phyloP scores from a whole-genome alignment of 2,329 filamentous ascomycete species.

The Stagonosporopsis rhizophila region DNA sequence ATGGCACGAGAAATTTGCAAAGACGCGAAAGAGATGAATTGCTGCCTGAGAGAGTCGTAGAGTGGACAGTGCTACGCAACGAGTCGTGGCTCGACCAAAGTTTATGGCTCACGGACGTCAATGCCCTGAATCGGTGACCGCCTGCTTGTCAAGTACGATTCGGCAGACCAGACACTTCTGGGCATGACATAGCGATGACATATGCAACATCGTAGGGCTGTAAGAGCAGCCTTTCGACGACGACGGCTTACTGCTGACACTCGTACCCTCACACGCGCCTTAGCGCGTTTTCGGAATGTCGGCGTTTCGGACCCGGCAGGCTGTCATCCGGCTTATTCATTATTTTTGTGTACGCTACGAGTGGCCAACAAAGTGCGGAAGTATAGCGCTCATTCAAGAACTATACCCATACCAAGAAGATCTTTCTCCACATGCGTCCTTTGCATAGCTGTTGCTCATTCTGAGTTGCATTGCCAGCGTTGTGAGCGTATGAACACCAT shows the following conservation, averaged over 20 bases:
- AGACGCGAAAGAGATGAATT: conserved; percentile 40
- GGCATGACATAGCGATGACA: neutral
- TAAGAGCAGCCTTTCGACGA: neutral
- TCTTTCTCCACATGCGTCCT: neutral
- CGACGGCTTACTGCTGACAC: neutral
- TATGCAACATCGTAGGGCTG: neutral
- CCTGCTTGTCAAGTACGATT: neutral
- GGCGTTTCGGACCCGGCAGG: neutral
- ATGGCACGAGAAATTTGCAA: conserved; percentile 51
- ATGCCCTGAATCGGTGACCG: neutral
- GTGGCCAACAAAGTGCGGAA: conserved; percentile 23
- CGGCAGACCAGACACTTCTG: neutral
- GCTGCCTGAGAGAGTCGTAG: conserved; percentile 13
- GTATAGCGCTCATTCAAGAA: conserved; percentile 9
- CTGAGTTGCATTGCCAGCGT: neutral
- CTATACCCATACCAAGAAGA: conserved; percentile 11
- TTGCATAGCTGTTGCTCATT: neutral
- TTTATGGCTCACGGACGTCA: conserved; percentile 3
- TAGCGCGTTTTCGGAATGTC: conserved; percentile 10
- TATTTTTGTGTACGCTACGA: conserved; percentile 23
- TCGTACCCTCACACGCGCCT: neutral
- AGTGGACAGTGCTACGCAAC: conserved; percentile 16
- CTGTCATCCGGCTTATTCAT: conserved; percentile 28
- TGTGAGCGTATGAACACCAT: conserved; percentile 3
- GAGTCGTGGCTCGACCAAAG: conserved; percentile 14